These are phyloP conservation scores for Lodderomyces metapsilosis DNA, from an alignment of 1,139 yeast species.

Conservation along the genomic window DNA sequence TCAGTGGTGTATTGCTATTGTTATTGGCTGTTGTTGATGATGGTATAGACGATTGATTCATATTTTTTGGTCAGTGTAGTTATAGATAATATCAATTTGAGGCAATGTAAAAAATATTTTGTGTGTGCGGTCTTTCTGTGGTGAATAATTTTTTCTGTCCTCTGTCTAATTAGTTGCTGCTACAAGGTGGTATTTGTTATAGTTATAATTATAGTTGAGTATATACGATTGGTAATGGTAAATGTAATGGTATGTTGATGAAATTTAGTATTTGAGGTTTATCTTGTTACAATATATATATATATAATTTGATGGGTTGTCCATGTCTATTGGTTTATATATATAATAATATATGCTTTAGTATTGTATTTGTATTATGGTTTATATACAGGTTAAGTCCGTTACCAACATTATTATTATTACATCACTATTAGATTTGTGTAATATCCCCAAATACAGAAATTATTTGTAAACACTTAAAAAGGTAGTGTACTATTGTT, in stretches of 20 bases:
- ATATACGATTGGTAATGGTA: not conserved
- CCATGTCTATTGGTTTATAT: too few species aligned
- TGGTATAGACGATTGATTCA: not conserved
- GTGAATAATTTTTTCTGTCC: too few species aligned
- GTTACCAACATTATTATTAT: not conserved
- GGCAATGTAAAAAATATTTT: not conserved
- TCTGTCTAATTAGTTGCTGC: not conserved
- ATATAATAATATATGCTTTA: too few species aligned
- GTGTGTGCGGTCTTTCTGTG: not conserved
- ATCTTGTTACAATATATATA: not conserved
- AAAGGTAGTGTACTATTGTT: too few species aligned
- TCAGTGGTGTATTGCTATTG: not conserved
- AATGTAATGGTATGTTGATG: too few species aligned
- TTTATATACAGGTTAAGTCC: slow-evolving; percentile 2
- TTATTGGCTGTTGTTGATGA: not conserved
- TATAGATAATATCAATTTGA: not conserved
- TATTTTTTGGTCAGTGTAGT: not conserved
- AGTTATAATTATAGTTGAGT: not conserved
- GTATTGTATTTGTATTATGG: not conserved
- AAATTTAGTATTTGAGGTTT: too few species aligned
- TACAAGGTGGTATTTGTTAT: too few species aligned
- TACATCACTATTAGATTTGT: slow-evolving; percentile 1
- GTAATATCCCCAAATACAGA: not conserved
- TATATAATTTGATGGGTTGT: too few species aligned
- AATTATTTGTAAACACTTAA: too few species aligned